A percentile compares a stretch with the other conserved stretches of the same genome.
These are phyloP conservation scores for Fusarium sp. DNA, from an alignment of 2,329 filamentous ascomycete genomes.

Conservation along the genomic window DNA sequence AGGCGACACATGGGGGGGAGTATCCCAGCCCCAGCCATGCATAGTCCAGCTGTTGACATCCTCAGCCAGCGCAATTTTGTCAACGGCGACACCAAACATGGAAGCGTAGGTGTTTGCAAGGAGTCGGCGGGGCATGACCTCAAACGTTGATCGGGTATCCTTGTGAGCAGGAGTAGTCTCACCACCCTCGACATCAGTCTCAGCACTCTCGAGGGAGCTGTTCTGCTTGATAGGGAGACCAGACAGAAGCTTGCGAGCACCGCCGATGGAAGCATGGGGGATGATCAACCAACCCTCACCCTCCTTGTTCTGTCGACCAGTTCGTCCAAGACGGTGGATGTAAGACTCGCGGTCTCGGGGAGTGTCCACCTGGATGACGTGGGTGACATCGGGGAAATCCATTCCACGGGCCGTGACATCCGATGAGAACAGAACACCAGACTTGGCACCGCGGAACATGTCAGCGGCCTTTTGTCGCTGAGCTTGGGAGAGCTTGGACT, in stretches of 20 bases:
- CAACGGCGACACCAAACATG: slow-evolving; percentile 61
- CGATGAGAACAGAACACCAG: slow-evolving; percentile 75
- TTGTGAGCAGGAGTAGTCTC: slow-evolving; percentile 56
- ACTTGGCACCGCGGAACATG: slow-evolving; percentile 69
- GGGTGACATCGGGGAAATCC: slow-evolving; percentile 83
- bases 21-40: slow-evolving; percentile 60
- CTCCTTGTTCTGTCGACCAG: slow-evolving; percentile 75
- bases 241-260: slow-evolving; percentile 60
- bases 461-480: slow-evolving; percentile 75
- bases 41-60: slow-evolving; percentile 63
- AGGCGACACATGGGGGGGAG: slow-evolving; percentile 53
- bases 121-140: slow-evolving; percentile 48
- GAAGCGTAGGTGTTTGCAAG: slow-evolving; percentile 61
- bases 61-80: slow-evolving; percentile 53
- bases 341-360: slow-evolving; percentile 73
- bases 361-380: slow-evolving; percentile 75
- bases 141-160: slow-evolving; percentile 54
- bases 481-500: slow-evolving; percentile 76
- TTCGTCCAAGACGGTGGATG: slow-evolving; percentile 79
- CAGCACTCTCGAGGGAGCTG: slow-evolving; percentile 58
- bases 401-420: slow-evolving; percentile 84
- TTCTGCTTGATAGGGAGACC: slow-evolving; percentile 68
- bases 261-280: slow-evolving; percentile 59
- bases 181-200: slow-evolving; percentile 61
- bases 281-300: slow-evolving; percentile 75